Base-by-base conservation (phyloP, 2,329 filamentous ascomycete species). In the Fusarium veterinarium region DNA sequence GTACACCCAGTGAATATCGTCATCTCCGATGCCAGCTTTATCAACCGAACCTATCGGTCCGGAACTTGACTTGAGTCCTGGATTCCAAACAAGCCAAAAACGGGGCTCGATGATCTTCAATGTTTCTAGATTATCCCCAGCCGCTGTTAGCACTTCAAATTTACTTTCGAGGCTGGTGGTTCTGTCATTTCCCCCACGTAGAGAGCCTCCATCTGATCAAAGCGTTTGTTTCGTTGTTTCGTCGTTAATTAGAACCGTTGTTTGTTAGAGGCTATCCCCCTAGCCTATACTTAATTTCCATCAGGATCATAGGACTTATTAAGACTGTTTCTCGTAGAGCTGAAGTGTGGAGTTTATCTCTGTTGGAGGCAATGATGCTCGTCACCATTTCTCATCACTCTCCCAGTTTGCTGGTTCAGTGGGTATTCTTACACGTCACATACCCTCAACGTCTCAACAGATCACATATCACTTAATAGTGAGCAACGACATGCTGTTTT, bases 211-310 rank as follows among this genome's bases (percentile, higher is more conserved):
- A n/a, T 23, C 28, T 69, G 66, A 69, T 64, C 66, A 69, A 69
- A 64, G 66, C 66, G 57, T 64, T 51, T 51, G 66, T 69, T 69
- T 69, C 64, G 25, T 20, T n/a, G 49, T 69, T 69, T 69, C 56
- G 51, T 53, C 61, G 49, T 42, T 59, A 8, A 37, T 41, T 46
- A n/a, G 28, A 42, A 42, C 30, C 16, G 31, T 33, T 28, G 25
- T 46, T 64, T 45, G 33, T 35, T 23, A 30, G 20, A 19, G 13
- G 31, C 31, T 35, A 30, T 38, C 19, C 25, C 33, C 38, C 35
- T 52, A 4, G 19, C 41, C 31, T 38, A 25, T 23, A 40, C 23
- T 17, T 33, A 25, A 40, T 60, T 20, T 35, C 33, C 41, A 31
- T 42, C 12, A 37, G 17, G 14, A 14, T 46, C 37, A 13, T 41